Base-by-base conservation (phyloP, 805 yeast species). In the Saccharomycopsis sp. region DNA sequence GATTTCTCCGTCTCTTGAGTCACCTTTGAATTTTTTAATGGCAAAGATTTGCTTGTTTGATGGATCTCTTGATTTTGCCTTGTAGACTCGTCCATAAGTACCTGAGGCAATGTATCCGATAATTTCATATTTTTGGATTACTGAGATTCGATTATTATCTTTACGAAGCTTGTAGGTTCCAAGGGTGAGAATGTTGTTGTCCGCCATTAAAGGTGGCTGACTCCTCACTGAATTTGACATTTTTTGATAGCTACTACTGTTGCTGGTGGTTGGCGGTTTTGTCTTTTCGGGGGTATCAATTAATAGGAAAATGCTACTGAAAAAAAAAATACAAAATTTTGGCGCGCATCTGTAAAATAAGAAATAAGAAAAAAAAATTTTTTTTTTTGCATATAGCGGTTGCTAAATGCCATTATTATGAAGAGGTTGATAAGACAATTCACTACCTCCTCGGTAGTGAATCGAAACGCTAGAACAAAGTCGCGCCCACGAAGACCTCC, bases 41-140 rank as follows among this genome's bases (percentile, higher is more conserved):
- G 98, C 98, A 59, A 70, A 85, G 37, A 79, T 68, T 16, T 62
- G 54, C 20, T 51, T 53, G 20, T 53, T 58, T 58, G 40, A 54
- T 44, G 47, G 33, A 53, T 55, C 62, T 59, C 58, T 60, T 6
- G 79, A 71, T 50, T 75, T 74, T 5, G 97, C 97, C 59, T 93
- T 90, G 67, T 88, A 93, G 19, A 87, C 96, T 47, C 87, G 76
- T 47, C 98, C 98, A 62, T 93, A 93, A 0, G 98, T 93, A 32
- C 98, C 98, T 0, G 98, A 96, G 1, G 98, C 98, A 47, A 93
- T 93, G 62, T 93, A 93, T 0, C 98, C 98, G 14, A 88, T 64
- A 48, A 93, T 82, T 51, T 83, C 89, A 63, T 89, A 93, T 54
- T 81, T 83, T 42, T 82, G 81, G n/a, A 87, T 65, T 2, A 93